Evolutionary conservation across 2,329 filamentous ascomycete genomes (phyloP), one percentile per base, ranked within the genome.

Genomic region (Fusarium austroafricanum): DNA sequence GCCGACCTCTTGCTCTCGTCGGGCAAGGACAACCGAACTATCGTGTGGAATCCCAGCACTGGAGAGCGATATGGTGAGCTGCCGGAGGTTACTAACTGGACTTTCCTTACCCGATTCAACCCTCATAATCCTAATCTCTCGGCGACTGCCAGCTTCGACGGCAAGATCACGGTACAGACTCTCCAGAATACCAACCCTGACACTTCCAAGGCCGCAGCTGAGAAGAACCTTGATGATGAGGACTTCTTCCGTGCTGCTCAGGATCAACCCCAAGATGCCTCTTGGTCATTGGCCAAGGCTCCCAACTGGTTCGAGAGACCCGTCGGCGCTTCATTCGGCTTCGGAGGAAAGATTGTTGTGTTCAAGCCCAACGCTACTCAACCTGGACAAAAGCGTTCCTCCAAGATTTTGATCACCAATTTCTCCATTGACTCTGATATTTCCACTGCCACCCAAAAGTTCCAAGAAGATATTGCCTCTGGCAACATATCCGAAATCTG

Each of bases 81-180:
- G 76, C 94, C 95, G 6, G 93, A 97, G 74, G 94, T 97, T 54
- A 97, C 95, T n/a, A 99, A 98, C 80, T 99, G 96, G 95, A 97
- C 94, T 8, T 99, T 99, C 83, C 90, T 95, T 77, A 97, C 96
- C 7, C 88, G 91, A 65, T 98, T 96, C 86, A 94, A 97, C 78
- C 96, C 96, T 29, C 90, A 92, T 71, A 97, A 99, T 79, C 95
- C 96, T 12, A 92, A 90, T 76, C 84, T 99, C 59, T 93, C 95
- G 49, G 96, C 96, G 18, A 98, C 96, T 18, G 96, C 96, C 11
- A 97, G 95, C 3, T 98, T 98, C 71, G 96, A 99, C 76, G 96
- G 96, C 73, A 97, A 96, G 81, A 97, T 99, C 67, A 90, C 92
- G 3, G 84, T 99, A 43, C 95, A 97, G 77, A 97, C 95, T 2